Evolutionary conservation across 2,329 filamentous ascomycete species (phyloP), one percentile per base, ranked within the genome.

Genomic region (Ophiostoma novo-ulmi): DNA sequence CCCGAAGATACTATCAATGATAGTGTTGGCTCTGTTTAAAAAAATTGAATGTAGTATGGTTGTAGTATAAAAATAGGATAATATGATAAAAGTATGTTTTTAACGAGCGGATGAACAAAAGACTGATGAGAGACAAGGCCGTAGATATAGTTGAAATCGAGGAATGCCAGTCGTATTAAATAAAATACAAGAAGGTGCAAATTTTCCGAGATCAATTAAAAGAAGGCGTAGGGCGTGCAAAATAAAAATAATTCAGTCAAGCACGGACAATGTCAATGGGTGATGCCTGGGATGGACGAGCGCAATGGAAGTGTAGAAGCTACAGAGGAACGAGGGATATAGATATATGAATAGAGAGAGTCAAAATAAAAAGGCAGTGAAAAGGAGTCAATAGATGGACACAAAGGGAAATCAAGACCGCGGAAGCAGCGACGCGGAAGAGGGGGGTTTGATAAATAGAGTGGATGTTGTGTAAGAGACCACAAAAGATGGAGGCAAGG

Each of bases 391-490:
- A 48, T 48, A 5, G 44, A n/a, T 48, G 6, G 44, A 48, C 8
- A 20, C 6, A 20, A n/a, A 5, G 2, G 36, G 10, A 3, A 65
- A 63, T 13, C 6, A 20, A 63, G 55, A 1, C 11, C 10, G n/a
- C 36, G 68, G 39, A 66, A 20, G 39, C 31, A 31, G 20, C 31
- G 36, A 67, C 14, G 39, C n/a, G 41, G 20, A 26, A 14, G 52
- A 58, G 52, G 55, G 36, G 39, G 35, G 48, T 38, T 36, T 31
- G 22, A 67, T n/a, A 35, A 39, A 67, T 55, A 69, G 26, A 65
- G 61, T 64, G 26, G 31, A 20, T 69, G n/a, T 7, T 52, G 39
- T 52, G 39, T 26, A 36, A 26, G 11, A 63, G 61, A 41, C 10
- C 58, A 31, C 44, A 63, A 63, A 36, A 38, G 35, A 64, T 6